These are phyloP conservation scores for Torulaspora delbrueckii DNA, from an alignment of 805 yeast species.

Conservation along the genomic window DNA sequence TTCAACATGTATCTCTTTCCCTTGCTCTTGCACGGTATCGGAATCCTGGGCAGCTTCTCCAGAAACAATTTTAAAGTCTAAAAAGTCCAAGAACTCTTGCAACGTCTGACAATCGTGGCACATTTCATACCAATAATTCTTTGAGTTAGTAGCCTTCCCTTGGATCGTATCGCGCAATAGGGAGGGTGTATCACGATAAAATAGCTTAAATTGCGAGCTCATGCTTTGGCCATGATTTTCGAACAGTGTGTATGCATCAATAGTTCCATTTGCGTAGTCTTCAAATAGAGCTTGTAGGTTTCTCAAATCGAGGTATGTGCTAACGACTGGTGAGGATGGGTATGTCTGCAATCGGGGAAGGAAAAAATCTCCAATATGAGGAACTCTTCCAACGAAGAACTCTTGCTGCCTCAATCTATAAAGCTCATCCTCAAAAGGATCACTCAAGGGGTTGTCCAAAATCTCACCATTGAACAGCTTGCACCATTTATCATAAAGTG, in stretches of 20 bases:
- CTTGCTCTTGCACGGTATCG: not conserved
- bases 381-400: slow-evolving; percentile 32
- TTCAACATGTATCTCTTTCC: not conserved
- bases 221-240: slow-evolving; percentile 22
- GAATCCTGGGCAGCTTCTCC: slow-evolving; percentile 6
- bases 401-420: slow-evolving; percentile 30
- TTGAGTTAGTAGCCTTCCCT: slow-evolving; percentile 4
- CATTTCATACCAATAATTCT: slow-evolving; percentile 33
- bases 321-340: slow-evolving; percentile 12
- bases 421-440: slow-evolving; percentile 28
- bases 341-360: slow-evolving; percentile 25
- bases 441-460: slow-evolving; percentile 27
- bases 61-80: slow-evolving; percentile 20
- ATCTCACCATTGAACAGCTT: slow-evolving; percentile 24
- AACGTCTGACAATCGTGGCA: slow-evolving; percentile 25
- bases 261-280: slow-evolving; percentile 23
- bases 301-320: slow-evolving; percentile 23
- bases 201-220: slow-evolving; percentile 25
- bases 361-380: slow-evolving; percentile 33
- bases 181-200: slow-evolving; percentile 28
- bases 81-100: slow-evolving; percentile 20
- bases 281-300: slow-evolving; percentile 18
- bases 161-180: slow-evolving; percentile 19
- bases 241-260: slow-evolving; percentile 22
- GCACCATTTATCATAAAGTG: slow-evolving; percentile 28